Evolutionary conservation across 106 monocot genomes (phyloP).

Genomic region (Posidonia australis): DNA sequence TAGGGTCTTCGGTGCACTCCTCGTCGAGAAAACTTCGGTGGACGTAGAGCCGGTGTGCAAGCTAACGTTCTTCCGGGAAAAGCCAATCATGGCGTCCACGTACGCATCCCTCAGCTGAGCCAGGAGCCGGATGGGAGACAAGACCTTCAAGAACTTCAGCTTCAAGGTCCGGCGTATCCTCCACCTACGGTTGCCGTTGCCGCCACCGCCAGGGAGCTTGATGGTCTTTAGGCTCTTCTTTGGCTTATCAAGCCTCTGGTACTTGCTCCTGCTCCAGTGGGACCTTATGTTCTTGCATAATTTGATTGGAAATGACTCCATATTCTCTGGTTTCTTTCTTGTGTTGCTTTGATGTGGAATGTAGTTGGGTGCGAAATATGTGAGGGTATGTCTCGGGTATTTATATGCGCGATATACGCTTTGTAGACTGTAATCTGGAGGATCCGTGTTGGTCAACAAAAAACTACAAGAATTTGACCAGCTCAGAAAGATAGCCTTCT

Average conservation of each 20-base stretch:
- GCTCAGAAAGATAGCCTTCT: too few relatives aligned
- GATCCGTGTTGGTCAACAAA: too few relatives aligned
- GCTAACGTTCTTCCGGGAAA: slow-evolving; percentile 17
- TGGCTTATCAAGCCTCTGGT: neutral
- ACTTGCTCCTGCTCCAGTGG: neutral
- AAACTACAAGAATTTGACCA: too few relatives aligned
- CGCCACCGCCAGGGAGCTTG: neutral
- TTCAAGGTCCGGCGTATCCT: neutral
- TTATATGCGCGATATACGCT: too few relatives aligned
- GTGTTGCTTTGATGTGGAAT: too few relatives aligned
- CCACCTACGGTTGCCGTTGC: neutral
- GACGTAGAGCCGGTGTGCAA: slow-evolving; percentile 5
- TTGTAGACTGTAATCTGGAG: too few relatives aligned
- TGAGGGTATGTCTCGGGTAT: too few relatives aligned
- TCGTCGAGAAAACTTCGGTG: slow-evolving; percentile 12
- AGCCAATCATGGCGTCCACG: slow-evolving; percentile 30
- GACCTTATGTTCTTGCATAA: slow-evolving; percentile 11
- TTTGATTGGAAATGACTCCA: slow-evolving; percentile 10
- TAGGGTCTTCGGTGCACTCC: slow-evolving; percentile 17
- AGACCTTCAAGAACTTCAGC: slow-evolving; percentile 8
- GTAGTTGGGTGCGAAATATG: too few relatives aligned
- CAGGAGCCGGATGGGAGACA: slow-evolving; percentile 18
- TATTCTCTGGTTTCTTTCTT: too few relatives aligned
- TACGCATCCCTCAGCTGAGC: slow-evolving; percentile 25
- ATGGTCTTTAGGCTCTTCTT: neutral